Conservation (phyloP, 2,329 filamentous ascomycete species). For the Cucurbitaria berberidis region DNA sequence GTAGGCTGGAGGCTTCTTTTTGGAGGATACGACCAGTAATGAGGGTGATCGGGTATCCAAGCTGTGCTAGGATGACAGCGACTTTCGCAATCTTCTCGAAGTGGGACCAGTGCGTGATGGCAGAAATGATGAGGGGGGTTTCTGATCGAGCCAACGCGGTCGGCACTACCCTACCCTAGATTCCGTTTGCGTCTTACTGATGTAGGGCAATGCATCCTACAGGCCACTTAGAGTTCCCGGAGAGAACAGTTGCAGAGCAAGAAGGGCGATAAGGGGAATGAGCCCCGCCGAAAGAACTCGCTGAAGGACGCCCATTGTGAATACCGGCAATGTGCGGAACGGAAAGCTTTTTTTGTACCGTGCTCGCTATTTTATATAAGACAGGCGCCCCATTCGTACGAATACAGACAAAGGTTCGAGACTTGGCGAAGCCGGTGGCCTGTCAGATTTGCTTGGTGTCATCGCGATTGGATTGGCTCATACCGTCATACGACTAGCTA, state of each 20-base stretch:
- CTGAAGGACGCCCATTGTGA: conserved; percentile 14
- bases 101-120: conserved; percentile 28
- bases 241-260: conserved; percentile 10
- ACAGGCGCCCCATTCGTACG: not conserved
- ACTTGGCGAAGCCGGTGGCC: not conserved
- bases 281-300: conserved; percentile 10
- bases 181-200: conserved; percentile 3
- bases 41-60: conserved; percentile 54
- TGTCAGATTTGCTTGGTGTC: not conserved
- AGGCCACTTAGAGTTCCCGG: conserved; percentile 3
- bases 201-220: conserved; percentile 11
- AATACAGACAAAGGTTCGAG: not conserved
- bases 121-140: conserved; percentile 31
- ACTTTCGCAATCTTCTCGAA: conserved; percentile 38
- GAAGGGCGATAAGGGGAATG: conserved; percentile 12
- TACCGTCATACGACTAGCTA: not conserved
- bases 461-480: not conserved
- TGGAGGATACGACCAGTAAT: conserved; percentile 50
- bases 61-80: conserved; percentile 46
- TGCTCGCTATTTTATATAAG: not conserved
- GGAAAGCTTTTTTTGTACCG: too few relatives aligned
- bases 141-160: conserved; percentile 11
- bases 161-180: not conserved
- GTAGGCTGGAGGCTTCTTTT: conserved; percentile 37
- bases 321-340: too few relatives aligned